These are phyloP conservation scores for Naganishia vaughanmartiniae DNA, from an alignment of 768 basidiomycete species.

Conservation along the genomic window DNA sequence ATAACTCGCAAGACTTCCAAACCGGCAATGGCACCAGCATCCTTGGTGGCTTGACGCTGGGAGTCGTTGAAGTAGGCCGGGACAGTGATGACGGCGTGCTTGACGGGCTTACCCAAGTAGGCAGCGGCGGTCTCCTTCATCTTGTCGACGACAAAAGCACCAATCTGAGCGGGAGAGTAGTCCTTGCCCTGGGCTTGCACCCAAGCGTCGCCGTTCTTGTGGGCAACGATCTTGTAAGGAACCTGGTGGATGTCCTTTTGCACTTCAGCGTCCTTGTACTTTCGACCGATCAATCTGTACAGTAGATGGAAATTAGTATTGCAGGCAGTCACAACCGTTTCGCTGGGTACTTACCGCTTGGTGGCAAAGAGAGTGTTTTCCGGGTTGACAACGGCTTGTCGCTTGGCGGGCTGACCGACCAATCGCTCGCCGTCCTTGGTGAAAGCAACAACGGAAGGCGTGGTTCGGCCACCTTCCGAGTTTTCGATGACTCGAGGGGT, in stretches of 20 bases:
- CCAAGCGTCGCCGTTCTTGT: slow-evolving; percentile 57
- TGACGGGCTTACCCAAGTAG: slow-evolving; percentile 86
- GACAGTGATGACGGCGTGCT: slow-evolving; percentile 91
- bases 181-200: slow-evolving; percentile 82
- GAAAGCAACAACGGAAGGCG: slow-evolving; percentile 97
- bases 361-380: slow-evolving; percentile 83
- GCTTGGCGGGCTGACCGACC: slow-evolving; percentile 92
- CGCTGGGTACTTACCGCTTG: slow-evolving; percentile 44
- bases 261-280: slow-evolving; percentile 89
- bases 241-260: slow-evolving; percentile 73
- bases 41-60: slow-evolving; percentile 96
- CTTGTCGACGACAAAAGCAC: slow-evolving; percentile 59
- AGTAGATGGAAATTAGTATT: not conserved
- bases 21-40: slow-evolving; percentile 95
- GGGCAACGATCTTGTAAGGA: slow-evolving; percentile 62
- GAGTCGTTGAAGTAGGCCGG: slow-evolving; percentile 99
- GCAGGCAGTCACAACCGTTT: not conserved
- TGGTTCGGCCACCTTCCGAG: slow-evolving; percentile 94
- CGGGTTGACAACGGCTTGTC: slow-evolving; percentile 94
- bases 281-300: slow-evolving; percentile 69
- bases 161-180: slow-evolving; percentile 60
- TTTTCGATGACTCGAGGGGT: slow-evolving; percentile 94
- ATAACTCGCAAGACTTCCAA: slow-evolving; percentile 96
- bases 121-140: slow-evolving; percentile 96
- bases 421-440: slow-evolving; percentile 97